phyloP scores from a whole-genome alignment of 2,329 filamentous ascomycete species.

The Zarea fungicola region DNA sequence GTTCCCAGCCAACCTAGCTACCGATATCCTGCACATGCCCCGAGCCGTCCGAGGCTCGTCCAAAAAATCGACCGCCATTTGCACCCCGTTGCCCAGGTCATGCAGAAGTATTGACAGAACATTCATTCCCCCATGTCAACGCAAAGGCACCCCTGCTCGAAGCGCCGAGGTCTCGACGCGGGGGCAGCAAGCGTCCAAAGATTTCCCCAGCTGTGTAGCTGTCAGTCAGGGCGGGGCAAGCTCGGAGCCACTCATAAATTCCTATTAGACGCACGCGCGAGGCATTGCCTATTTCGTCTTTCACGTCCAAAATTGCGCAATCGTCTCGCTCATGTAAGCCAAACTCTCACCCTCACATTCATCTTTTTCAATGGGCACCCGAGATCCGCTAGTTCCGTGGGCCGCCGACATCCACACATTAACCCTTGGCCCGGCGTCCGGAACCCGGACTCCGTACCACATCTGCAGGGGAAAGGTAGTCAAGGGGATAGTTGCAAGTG shows the following conservation, averaged over 20 bases:
- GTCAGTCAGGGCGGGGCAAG: background rate
- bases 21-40: conserved; percentile 9
- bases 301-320: conserved; percentile 10
- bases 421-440: background rate
- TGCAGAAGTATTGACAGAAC: too few species aligned
- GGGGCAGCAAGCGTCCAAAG: too few species aligned
- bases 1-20: background rate
- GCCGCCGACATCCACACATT: conserved; percentile 10
- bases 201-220: too few species aligned
- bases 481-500: conserved; percentile 12
- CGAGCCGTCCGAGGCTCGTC: conserved; percentile 9
- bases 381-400: conserved; percentile 12
- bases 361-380: background rate
- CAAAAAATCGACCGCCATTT: background rate
- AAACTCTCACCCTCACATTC: background rate
- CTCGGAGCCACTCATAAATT: conserved; percentile 6
- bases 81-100: background rate
- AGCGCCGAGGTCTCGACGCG: too few species aligned
- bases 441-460: background rate
- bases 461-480: background rate
- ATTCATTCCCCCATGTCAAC: too few species aligned
- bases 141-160: too few species aligned
- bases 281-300: conserved; percentile 10
- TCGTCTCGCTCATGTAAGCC: conserved; percentile 6
- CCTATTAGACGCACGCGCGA: conserved; percentile 9